These are phyloP conservation scores for Adansonia grandidieri DNA, from an alignment of 441 rosid genomes.

Conservation along the genomic window DNA sequence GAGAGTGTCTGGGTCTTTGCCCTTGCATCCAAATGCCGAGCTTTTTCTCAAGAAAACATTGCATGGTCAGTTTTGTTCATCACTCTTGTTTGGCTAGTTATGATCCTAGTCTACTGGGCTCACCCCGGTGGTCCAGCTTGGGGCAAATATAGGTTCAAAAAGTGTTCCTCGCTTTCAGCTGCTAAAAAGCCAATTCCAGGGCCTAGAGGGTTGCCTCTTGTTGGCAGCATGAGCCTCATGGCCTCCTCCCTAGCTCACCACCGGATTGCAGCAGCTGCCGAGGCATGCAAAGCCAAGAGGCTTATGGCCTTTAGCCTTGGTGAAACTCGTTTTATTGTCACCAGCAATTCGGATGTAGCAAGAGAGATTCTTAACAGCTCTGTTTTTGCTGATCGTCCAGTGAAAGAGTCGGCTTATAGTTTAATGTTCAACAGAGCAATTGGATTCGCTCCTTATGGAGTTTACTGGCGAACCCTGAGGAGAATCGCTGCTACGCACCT, in stretches of 20 bases:
- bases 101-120: constrained; percentile 61
- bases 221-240: constrained; percentile 80
- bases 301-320: constrained; percentile 92
- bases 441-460: constrained; percentile 83
- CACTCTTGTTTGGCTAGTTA: constrained; percentile 45
- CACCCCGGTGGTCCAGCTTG: constrained; percentile 94
- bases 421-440: constrained; percentile 87
- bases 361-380: constrained; percentile 72
- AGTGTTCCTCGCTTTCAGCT: background rate
- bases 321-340: constrained; percentile 66
- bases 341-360: constrained; percentile 78
- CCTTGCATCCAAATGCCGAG: constrained; percentile 60
- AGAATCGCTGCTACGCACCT: constrained; percentile 69
- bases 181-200: constrained; percentile 59
- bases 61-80: constrained; percentile 48
- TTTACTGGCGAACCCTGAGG: constrained; percentile 79
- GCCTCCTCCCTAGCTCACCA: constrained; percentile 67
- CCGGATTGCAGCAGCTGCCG: constrained; percentile 55
- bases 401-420: constrained; percentile 76
- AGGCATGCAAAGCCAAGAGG: constrained; percentile 46
- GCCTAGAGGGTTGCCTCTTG: constrained; percentile 69
- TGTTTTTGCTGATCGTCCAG: constrained; percentile 80
- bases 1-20: constrained; percentile 68
- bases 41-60: constrained; percentile 44
- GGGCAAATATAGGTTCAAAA: constrained; percentile 56